Percentiles rank a stretch among this genome's conserved stretches.
These are phyloP conservation scores for Iris macrosiphon DNA, from an alignment of 106 monocot genomes.

Conservation along the genomic window DNA sequence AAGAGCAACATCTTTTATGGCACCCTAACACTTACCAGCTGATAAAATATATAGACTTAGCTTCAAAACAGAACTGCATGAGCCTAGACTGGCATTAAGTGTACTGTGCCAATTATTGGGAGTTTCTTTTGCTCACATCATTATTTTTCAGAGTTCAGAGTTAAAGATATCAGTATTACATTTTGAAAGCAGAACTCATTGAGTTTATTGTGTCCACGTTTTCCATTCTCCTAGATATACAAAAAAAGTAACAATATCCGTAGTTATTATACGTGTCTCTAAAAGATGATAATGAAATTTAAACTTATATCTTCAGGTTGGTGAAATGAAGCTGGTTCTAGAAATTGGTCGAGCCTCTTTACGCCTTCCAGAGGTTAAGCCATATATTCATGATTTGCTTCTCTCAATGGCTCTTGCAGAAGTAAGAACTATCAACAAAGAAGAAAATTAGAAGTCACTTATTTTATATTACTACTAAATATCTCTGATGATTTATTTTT, in stretches of 20 bases:
- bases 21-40: too few species aligned
- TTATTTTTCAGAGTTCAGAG: too few species aligned
- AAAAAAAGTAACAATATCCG: background rate
- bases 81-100: too few species aligned
- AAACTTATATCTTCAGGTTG: constrained; percentile 51
- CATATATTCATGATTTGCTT: constrained; percentile 85
- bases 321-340: constrained; percentile 78
- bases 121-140: too few species aligned
- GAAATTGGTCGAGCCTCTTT: constrained; percentile 71
- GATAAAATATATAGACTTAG: too few species aligned
- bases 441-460: background rate
- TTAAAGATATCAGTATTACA: too few species aligned
- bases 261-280: background rate
- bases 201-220: too few species aligned
- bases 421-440: constrained; percentile 39
- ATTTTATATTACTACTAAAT: background rate
- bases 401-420: constrained; percentile 92
- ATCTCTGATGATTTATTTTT: background rate
- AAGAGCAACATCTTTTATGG: too few species aligned
- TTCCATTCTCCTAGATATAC: too few species aligned
- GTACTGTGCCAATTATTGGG: too few species aligned
- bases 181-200: too few species aligned
- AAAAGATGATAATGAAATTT: background rate
- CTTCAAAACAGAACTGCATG: too few species aligned
- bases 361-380: constrained; percentile 57